phyloP scores from a whole-genome alignment of 768 basidiomycete species.

The Nidularia pulvinata region DNA sequence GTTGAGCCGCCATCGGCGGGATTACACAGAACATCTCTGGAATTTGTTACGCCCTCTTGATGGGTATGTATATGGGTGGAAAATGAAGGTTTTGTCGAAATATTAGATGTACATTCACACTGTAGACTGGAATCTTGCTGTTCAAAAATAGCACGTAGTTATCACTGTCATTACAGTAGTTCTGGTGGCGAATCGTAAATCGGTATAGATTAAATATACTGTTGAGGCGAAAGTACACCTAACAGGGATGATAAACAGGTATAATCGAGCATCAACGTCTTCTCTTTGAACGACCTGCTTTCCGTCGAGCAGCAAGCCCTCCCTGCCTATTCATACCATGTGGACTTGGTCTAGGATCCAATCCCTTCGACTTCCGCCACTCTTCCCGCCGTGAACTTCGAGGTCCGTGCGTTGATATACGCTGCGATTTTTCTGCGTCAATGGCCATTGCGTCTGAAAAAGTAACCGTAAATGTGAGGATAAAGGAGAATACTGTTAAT shows the following conservation, averaged over 20 bases:
- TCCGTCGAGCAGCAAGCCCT: slow-evolving; percentile 54
- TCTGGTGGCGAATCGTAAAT: no score
- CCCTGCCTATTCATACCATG: slow-evolving; percentile 72
- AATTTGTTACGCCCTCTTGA: slow-evolving; percentile 5
- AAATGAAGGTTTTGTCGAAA: neutral
- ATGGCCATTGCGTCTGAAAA: slow-evolving; percentile 52
- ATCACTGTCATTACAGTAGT: neutral
- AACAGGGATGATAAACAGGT: slow-evolving; percentile 6
- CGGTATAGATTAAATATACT: neutral
- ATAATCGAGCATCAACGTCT: slow-evolving; percentile 47
- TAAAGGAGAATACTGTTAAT: neutral
- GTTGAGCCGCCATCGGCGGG: slow-evolving; percentile 22
- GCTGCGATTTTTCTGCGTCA: slow-evolving; percentile 35
- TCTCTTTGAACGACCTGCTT: slow-evolving; percentile 70
- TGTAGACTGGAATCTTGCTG: neutral
- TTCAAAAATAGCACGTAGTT: neutral
- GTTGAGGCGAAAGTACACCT: slow-evolving; percentile 2
- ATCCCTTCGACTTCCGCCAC: slow-evolving; percentile 83
- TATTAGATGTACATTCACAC: neutral
- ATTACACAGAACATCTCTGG: slow-evolving; percentile 18
- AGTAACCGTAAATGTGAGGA: slow-evolving; percentile 6
- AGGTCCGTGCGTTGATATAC: slow-evolving; percentile 82
- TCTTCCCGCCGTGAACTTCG: slow-evolving; percentile 76
- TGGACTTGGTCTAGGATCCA: slow-evolving; percentile 47
- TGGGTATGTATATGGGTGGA: slow-evolving; percentile 5